phyloP scores from a whole-genome alignment of 805 yeast genomes.

The Tetrapisispora phaffii region DNA sequence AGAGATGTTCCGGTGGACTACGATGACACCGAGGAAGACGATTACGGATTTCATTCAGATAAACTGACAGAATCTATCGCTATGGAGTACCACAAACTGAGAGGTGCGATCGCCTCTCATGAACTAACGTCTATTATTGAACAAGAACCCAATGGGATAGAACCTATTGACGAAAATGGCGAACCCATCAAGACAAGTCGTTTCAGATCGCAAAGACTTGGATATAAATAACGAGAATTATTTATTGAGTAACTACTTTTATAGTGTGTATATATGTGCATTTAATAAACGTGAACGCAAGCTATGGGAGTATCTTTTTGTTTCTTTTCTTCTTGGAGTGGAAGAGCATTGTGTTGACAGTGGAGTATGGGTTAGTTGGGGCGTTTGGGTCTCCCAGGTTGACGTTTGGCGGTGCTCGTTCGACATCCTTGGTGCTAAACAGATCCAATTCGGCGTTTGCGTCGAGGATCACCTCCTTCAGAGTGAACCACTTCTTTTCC shows the following conservation, averaged over 20 bases:
- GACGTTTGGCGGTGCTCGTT: background rate
- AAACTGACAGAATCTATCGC: slow-evolving; percentile 40
- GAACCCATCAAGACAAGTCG: slow-evolving; percentile 52
- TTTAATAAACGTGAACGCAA: background rate
- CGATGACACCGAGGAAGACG: slow-evolving; percentile 8
- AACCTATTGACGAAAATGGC: slow-evolving; percentile 59
- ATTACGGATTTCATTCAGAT: slow-evolving; percentile 16
- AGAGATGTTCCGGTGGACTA: slow-evolving; percentile 22
- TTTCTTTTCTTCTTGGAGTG: background rate
- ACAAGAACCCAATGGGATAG: slow-evolving; percentile 46
- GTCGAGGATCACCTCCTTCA: slow-evolving; percentile 25
- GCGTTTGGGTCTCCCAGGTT: slow-evolving; percentile 3
- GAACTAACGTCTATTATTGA: slow-evolving; percentile 16
- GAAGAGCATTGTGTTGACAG: slow-evolving; percentile 2
- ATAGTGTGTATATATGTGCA: too few relatives aligned
- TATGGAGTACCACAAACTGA: slow-evolving; percentile 45
- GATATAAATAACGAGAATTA: background rate
- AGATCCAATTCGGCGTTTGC: slow-evolving; percentile 28
- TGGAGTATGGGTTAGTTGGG: slow-evolving; percentile 3
- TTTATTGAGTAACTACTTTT: too few relatives aligned
- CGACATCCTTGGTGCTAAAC: slow-evolving; percentile 16
- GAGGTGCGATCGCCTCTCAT: slow-evolving; percentile 31
- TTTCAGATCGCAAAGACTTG: slow-evolving; percentile 34
- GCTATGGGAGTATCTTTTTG: background rate
- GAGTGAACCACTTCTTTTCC: slow-evolving; percentile 26